phyloP scores from a whole-genome alignment of 306 rosid species.

The Lathyrus sativus region DNA sequence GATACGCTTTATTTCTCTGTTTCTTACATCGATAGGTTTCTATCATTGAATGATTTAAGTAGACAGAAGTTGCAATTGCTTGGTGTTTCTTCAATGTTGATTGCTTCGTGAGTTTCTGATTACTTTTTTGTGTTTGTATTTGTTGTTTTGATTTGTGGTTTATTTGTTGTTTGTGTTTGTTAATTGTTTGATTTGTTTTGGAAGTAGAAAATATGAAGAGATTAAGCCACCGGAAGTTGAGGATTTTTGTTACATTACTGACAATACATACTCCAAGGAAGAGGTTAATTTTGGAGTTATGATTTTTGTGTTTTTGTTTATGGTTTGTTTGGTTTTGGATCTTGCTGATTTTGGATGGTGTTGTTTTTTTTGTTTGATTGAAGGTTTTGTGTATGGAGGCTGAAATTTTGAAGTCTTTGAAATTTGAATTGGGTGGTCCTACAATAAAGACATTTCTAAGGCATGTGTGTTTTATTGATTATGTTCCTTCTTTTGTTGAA shows the following conservation, averaged over 20 bases:
- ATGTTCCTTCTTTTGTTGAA: background rate
- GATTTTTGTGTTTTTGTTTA: slow-evolving; percentile 2
- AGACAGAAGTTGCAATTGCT: slow-evolving; percentile 66
- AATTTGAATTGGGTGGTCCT: slow-evolving; percentile 86
- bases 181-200: background rate
- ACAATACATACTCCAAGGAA: slow-evolving; percentile 69
- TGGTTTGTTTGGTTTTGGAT: background rate
- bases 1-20: slow-evolving; percentile 71
- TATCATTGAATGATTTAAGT: slow-evolving; percentile 53
- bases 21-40: slow-evolving; percentile 63
- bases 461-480: slow-evolving; percentile 40
- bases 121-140: background rate
- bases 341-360: slow-evolving; percentile 1
- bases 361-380: background rate
- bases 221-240: slow-evolving; percentile 81
- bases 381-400: slow-evolving; percentile 90
- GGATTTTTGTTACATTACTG: slow-evolving; percentile 77
- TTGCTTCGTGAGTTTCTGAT: slow-evolving; percentile 74
- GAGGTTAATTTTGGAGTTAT: slow-evolving; percentile 49
- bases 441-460: slow-evolving; percentile 80
- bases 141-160: background rate
- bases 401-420: slow-evolving; percentile 66
- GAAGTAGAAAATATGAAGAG: slow-evolving; percentile 79
- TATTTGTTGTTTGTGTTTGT: background rate
- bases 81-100: slow-evolving; percentile 76